A percentile compares a stretch with the other conserved stretches of the same genome.
Evolutionary conservation across 345 rosid species (phyloP).

Genomic region (Lumnitzera littorea): DNA sequence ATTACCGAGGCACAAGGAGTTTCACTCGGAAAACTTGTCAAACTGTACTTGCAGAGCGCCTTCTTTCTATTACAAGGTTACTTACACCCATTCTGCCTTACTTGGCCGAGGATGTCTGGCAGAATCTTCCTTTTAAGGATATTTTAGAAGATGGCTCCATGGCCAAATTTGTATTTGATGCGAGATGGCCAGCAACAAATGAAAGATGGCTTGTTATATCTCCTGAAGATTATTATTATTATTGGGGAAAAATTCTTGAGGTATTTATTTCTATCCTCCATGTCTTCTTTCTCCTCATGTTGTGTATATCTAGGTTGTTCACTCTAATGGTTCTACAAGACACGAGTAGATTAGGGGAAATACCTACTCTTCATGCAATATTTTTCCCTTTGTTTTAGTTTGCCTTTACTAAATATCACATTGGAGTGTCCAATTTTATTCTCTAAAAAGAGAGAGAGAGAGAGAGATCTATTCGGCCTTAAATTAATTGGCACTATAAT

Average conservation of each 20-base stretch:
- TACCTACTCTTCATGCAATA: too few relatives aligned
- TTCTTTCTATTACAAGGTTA: constrained; percentile 68
- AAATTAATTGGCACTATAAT: too few relatives aligned
- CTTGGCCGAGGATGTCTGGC: constrained; percentile 95
- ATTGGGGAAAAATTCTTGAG: constrained; percentile 85
- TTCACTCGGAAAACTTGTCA: constrained; percentile 93
- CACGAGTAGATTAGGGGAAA: not conserved
- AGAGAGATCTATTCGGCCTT: too few relatives aligned
- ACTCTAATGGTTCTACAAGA: not conserved
- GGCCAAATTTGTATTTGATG: constrained; percentile 70
- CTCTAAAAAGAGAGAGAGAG: too few relatives aligned
- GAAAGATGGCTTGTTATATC: constrained; percentile 64
- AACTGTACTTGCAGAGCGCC: constrained; percentile 88
- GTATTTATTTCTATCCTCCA: constrained; percentile 20
- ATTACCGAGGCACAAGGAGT: constrained; percentile 63
- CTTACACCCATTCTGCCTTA: constrained; percentile 89
- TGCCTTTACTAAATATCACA: too few relatives aligned
- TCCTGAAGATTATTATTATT: constrained; percentile 49
- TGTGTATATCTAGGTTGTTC: not conserved
- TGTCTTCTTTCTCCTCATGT: not conserved
- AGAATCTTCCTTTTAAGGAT: constrained; percentile 75
- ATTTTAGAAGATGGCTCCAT: constrained; percentile 46
- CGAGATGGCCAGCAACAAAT: constrained; percentile 69
- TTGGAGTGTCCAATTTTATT: too few relatives aligned
- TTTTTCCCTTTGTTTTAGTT: too few relatives aligned